Percentiles rank a stretch among this genome's conserved stretches.
phyloP scores from a whole-genome alignment of 2,329 filamentous ascomycete species.

The Huntiella moniliformis region DNA sequence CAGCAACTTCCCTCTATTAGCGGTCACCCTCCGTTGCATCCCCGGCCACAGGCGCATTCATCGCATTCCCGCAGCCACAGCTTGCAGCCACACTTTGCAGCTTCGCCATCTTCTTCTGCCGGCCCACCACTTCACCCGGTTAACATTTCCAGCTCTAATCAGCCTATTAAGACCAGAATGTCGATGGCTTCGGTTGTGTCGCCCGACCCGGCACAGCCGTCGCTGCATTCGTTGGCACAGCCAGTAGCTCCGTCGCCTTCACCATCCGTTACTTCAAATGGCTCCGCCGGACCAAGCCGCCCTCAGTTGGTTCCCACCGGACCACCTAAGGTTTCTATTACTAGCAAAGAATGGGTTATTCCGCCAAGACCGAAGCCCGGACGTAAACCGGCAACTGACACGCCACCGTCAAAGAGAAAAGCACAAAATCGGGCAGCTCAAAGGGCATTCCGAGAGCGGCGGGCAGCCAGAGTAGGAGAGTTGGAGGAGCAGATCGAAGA shows the following conservation, averaged over 20 bases:
- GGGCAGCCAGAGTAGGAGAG: slow-evolving; percentile 67
- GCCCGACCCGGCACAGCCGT: slow-evolving; percentile 18
- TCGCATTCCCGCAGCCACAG: slow-evolving; percentile 13
- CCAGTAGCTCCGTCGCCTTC: background rate
- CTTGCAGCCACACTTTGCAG: slow-evolving; percentile 15
- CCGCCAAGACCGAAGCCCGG: slow-evolving; percentile 76
- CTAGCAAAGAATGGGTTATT: slow-evolving; percentile 70
- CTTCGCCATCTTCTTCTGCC: slow-evolving; percentile 12
- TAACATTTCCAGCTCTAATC: slow-evolving; percentile 15
- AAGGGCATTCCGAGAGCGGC: slow-evolving; percentile 71
- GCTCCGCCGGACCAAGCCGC: background rate
- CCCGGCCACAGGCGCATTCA: background rate
- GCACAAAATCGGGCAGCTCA: slow-evolving; percentile 88
- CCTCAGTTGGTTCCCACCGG: slow-evolving; percentile 16
- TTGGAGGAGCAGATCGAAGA: slow-evolving; percentile 48
- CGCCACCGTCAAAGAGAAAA: slow-evolving; percentile 81
- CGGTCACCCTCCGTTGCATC: background rate
- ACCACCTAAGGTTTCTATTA: slow-evolving; percentile 39
- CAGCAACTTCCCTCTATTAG: background rate
- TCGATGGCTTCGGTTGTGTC: slow-evolving; percentile 30
- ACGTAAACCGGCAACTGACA: slow-evolving; percentile 83
- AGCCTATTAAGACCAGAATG: slow-evolving; percentile 19
- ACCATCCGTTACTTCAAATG: background rate
- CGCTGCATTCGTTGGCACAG: slow-evolving; percentile 4
- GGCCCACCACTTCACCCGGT: slow-evolving; percentile 17